These are phyloP conservation scores for Phytophthora cryptogea DNA, from an alignment of 352 stramenopile genomes.

Conservation along the genomic window DNA sequence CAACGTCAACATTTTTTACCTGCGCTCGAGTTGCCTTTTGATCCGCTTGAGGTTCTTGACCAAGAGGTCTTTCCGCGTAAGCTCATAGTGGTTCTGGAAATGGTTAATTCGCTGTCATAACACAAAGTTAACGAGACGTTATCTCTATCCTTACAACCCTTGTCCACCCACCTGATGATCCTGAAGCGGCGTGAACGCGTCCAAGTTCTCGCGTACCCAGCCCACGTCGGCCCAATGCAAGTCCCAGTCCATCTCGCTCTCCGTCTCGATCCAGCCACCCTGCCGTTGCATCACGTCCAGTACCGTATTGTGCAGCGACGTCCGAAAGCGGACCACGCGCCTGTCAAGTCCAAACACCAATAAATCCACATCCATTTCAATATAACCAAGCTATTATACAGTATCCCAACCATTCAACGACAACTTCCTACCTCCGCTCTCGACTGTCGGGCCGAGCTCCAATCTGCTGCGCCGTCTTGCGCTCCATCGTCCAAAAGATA, in stretches of 20 bases:
- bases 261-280: slow-evolving; percentile 71
- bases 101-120: slow-evolving; percentile 86
- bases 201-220: slow-evolving; percentile 83
- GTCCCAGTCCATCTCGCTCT: slow-evolving; percentile 81
- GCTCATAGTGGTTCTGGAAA: slow-evolving; percentile 94
- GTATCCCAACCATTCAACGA: too few relatives aligned
- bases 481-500: slow-evolving; percentile 15
- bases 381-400: not conserved
- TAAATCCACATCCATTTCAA: not conserved
- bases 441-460: slow-evolving; percentile 19
- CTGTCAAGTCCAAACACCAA: not conserved
- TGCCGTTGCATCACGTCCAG: slow-evolving; percentile 68
- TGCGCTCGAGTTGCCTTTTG: slow-evolving; percentile 82
- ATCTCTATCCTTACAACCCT: slow-evolving; percentile 13
- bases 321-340: slow-evolving; percentile 54
- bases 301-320: slow-evolving; percentile 79
- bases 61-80: slow-evolving; percentile 90
- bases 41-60: slow-evolving; percentile 93
- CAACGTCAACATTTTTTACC: slow-evolving; percentile 15
- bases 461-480: slow-evolving; percentile 12
- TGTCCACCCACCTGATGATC: slow-evolving; percentile 45
- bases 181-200: slow-evolving; percentile 63
- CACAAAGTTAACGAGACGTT: slow-evolving; percentile 16
- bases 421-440: slow-evolving; percentile 18
- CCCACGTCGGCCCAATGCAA: slow-evolving; percentile 85